These are phyloP conservation scores for Blastobotrys buckinghamii DNA, from an alignment of 1,139 yeast species.

Conservation along the genomic window DNA sequence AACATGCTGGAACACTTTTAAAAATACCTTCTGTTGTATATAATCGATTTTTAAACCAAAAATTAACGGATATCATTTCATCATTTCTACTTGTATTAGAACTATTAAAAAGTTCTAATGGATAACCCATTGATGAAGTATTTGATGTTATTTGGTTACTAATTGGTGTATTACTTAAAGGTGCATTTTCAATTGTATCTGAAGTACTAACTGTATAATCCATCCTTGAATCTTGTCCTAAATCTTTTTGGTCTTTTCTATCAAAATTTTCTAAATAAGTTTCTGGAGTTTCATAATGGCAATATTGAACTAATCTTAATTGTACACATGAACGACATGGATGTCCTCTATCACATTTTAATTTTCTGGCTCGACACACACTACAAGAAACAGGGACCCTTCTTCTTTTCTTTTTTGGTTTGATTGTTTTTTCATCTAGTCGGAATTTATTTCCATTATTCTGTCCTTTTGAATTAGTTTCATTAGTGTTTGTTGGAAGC, in stretches of 20 bases:
- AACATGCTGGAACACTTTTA: neutral
- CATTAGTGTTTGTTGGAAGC: too few species aligned
- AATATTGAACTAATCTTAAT: constrained; percentile 16
- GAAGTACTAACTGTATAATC: too few species aligned
- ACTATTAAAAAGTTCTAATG: too few species aligned
- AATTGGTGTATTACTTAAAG: neutral
- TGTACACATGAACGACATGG: constrained; percentile 24
- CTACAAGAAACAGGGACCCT: constrained; percentile 24
- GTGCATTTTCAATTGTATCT: too few species aligned
- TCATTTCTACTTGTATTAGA: too few species aligned
- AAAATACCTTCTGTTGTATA: neutral
- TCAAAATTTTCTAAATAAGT: constrained; percentile 1
- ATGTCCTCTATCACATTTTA: constrained; percentile 23
- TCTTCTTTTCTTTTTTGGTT: constrained; percentile 15
- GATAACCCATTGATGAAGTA: too few species aligned
- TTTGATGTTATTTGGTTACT: neutral
- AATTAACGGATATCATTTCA: neutral
- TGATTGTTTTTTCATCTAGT: neutral
- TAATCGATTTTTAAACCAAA: neutral
- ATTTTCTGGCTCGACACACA: constrained; percentile 22
- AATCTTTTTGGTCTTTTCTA: neutral
- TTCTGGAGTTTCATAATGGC: constrained; percentile 17
- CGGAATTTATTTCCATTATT: too few species aligned
- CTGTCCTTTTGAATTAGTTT: too few species aligned
- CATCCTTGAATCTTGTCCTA: too few species aligned